Evolutionary conservation across 1,284 basidiomycete species (phyloP), one percentile per base, ranked within the genome.

Genomic region (Pterula multifida): DNA sequence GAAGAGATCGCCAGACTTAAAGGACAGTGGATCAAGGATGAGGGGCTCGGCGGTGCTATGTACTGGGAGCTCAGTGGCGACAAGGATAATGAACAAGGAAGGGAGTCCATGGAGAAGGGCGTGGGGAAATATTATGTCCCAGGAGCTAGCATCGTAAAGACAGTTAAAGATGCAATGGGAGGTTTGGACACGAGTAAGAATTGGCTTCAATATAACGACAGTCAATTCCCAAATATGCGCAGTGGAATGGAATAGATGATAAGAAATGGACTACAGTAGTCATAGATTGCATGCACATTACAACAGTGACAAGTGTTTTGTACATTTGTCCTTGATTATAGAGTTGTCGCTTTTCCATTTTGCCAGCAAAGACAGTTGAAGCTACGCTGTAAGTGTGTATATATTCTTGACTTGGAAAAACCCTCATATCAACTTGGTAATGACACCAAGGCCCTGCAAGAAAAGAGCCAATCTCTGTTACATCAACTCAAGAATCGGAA

Each of bases 31-130:
- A 91, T 93, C 56, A 69, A 65, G 55, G 68, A 76, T 45, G 74
- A 84, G 61, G 76, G 79, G 0, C 65, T 92, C 13, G 81, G 80
- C 1, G 90, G 88, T 2, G 83, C 82, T 54, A 90, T 91, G 88
- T 90, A 84, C 58, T 90, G 87, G 87, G 86, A 90, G 62, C 68
- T 90, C 50, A 85, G 81, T 57, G 86, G 85, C 1, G 86, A 90
- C 65, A 90, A 90, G 63, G 81, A 78, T 3, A 65, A 64, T 11
- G 58, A 63, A 22, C 70, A 42, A 22, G 39, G 39, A 9, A 42
- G 84, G 52, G 75, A 83, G 23, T 84, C 76, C 3, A 83, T 88
- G 77, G 85, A 89, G 56, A 64, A 67, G 6, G 84, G 82, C 3
- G 67, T 62, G 1, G 83, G 81, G 3, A 85, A 85, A 60, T 79